phyloP scores from a whole-genome alignment of 305 asterid species.

The Galium porrigens region DNA sequence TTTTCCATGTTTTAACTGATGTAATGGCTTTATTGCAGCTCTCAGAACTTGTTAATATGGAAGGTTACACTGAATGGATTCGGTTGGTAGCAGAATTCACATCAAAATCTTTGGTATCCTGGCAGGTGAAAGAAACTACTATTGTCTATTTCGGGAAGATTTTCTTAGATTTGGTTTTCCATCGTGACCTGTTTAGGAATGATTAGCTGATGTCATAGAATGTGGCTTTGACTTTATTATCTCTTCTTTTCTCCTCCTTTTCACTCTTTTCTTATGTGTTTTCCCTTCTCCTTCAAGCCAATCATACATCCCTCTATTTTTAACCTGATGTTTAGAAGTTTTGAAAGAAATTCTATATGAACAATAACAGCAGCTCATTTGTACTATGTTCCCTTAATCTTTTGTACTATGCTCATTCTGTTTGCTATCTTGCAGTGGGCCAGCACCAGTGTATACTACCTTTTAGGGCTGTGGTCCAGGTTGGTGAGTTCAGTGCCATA shows the following conservation, averaged over 20 bases:
- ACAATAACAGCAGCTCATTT: neutral
- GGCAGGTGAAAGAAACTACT: slow-evolving; percentile 52
- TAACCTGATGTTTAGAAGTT: neutral
- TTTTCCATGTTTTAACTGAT: neutral
- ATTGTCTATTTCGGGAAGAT: neutral
- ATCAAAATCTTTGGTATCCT: slow-evolving; percentile 73
- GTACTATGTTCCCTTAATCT: neutral
- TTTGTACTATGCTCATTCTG: slow-evolving; percentile 13
- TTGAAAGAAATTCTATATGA: neutral
- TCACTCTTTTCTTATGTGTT: neutral
- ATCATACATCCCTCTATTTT: neutral
- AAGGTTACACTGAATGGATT: slow-evolving; percentile 96
- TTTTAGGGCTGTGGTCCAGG: slow-evolving; percentile 96
- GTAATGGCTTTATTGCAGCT: slow-evolving; percentile 37
- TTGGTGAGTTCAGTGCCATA: slow-evolving; percentile 90
- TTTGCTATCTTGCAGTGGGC: slow-evolving; percentile 72
- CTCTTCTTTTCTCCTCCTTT: neutral
- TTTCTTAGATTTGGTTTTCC: neutral
- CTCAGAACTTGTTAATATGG: slow-evolving; percentile 88
- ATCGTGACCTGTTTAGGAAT: neutral
- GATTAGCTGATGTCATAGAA: neutral
- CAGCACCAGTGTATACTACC: slow-evolving; percentile 94
- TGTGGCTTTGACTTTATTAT: slow-evolving; percentile 5
- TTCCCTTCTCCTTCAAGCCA: neutral
- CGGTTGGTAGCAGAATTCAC: slow-evolving; percentile 95